Conservation (phyloP, 306 rosid species). For the Sechiopsis laciniata region DNA sequence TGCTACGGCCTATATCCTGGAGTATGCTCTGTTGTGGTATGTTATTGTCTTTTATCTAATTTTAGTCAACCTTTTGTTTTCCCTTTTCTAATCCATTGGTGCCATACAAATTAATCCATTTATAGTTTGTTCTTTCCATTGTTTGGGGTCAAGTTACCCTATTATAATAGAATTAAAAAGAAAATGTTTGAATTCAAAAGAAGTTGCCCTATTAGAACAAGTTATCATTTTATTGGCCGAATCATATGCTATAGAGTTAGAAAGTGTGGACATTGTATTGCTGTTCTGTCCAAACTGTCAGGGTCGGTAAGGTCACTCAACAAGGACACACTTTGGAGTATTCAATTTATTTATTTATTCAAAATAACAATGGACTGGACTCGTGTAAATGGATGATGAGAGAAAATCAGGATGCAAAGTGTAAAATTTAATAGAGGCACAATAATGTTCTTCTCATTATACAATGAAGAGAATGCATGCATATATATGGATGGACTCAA, state of each 20-base stretch:
- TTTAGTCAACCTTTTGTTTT: not conserved
- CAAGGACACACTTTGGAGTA: not conserved
- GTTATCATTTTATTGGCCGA: conserved; percentile 9
- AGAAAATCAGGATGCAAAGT: not conserved
- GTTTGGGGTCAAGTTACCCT: not conserved
- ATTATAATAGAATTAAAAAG: not conserved
- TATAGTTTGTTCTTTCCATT: not conserved
- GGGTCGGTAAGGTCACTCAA: not conserved
- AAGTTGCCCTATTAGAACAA: not conserved
- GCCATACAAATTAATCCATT: conserved; percentile 10
- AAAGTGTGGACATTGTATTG: not conserved
- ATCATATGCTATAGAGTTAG: conserved; percentile 5
- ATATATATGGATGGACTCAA: too few species aligned
- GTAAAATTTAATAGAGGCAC: too few species aligned
- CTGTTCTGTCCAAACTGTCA: conserved; percentile 1
- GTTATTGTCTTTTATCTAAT: conserved; percentile 23
- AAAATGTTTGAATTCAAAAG: not conserved
- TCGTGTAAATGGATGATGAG: not conserved
- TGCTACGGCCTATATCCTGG: not conserved
- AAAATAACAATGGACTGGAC: not conserved
- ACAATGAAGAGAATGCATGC: too few species aligned
- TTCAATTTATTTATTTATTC: not conserved
- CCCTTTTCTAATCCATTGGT: not conserved
- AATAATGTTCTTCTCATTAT: too few species aligned
- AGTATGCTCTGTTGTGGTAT: conserved; percentile 52